phyloP scores from a whole-genome alignment of 192 early-diverging fungal genomes.

The Helicostylum pulchrum region DNA sequence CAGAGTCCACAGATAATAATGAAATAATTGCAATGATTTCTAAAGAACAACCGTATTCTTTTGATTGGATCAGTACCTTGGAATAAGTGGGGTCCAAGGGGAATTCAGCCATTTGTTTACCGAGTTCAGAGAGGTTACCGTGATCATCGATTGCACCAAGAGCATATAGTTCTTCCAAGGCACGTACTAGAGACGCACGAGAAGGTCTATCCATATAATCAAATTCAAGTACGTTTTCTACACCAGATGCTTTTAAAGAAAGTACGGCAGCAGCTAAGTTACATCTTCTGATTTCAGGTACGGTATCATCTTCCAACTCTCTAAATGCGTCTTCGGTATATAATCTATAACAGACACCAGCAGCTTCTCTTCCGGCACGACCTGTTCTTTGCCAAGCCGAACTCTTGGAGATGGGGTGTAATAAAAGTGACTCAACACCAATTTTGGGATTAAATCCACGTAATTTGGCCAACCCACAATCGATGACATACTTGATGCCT shows the following conservation, averaged over 20 bases:
- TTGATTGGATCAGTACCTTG: conserved; percentile 86
- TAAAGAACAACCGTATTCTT: conserved; percentile 70
- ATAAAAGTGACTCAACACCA: conserved; percentile 81
- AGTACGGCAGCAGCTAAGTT: conserved; percentile 85
- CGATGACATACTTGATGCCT: conserved; percentile 92
- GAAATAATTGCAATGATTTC: conserved; percentile 91
- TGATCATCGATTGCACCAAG: conserved; percentile 83
- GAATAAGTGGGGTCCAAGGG: conserved; percentile 89
- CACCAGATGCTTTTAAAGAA: conserved; percentile 87
- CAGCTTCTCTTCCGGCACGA: conserved; percentile 93
- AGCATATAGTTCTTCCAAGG: conserved; percentile 86
- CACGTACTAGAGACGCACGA: conserved; percentile 67
- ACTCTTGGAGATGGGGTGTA: conserved; percentile 88
- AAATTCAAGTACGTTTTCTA: conserved; percentile 85
- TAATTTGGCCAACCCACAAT: conserved; percentile 90
- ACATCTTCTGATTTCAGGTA: conserved; percentile 93
- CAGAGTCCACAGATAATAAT: conserved; percentile 85
- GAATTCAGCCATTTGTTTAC: conserved; percentile 83
- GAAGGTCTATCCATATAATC: conserved; percentile 95
- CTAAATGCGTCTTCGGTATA: conserved; percentile 85
- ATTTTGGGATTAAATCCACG: conserved; percentile 85
- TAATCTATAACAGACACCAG: conserved; percentile 88
- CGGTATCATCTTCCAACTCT: conserved; percentile 70
- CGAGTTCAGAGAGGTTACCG: conserved; percentile 74
- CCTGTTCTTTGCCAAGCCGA: conserved; percentile 89